Percentiles rank a stretch among this genome's conserved stretches.
Evolutionary conservation across 2,329 filamentous ascomycete species (phyloP).

Genomic region (Tolypocladium album): DNA sequence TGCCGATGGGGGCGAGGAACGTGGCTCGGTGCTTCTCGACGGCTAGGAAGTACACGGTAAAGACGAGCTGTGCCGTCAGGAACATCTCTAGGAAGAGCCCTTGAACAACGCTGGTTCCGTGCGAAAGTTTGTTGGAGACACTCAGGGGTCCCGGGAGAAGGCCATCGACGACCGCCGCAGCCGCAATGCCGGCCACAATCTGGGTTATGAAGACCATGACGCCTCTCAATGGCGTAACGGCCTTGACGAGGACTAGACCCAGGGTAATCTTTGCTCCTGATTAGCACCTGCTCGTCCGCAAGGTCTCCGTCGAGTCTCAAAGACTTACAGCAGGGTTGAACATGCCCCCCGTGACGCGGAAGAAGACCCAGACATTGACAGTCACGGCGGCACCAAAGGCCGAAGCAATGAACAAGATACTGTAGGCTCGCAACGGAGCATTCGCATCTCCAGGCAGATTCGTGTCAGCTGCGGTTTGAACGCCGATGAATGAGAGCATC

Average conservation of each 20-base stretch:
- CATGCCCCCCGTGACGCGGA: slow-evolving; percentile 39
- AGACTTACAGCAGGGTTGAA: slow-evolving; percentile 38
- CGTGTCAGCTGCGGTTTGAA: slow-evolving; percentile 24
- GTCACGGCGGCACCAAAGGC: slow-evolving; percentile 39
- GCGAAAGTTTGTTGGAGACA: slow-evolving; percentile 44
- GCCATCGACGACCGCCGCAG: slow-evolving; percentile 44
- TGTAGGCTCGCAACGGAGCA: slow-evolving; percentile 19
- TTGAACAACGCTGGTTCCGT: slow-evolving; percentile 38
- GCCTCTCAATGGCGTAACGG: slow-evolving; percentile 40
- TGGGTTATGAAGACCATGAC: slow-evolving; percentile 44
- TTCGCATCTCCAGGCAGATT: slow-evolving; percentile 14
- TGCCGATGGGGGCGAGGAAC: slow-evolving; percentile 59
- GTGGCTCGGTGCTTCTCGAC: slow-evolving; percentile 66
- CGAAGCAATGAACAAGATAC: slow-evolving; percentile 37
- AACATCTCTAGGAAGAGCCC: slow-evolving; percentile 60
- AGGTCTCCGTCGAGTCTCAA: neutral
- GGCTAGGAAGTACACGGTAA: slow-evolving; percentile 59
- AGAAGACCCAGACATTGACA: slow-evolving; percentile 47
- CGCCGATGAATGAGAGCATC: slow-evolving; percentile 29
- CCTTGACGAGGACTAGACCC: slow-evolving; percentile 47
- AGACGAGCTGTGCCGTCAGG: slow-evolving; percentile 50
- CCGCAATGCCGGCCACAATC: slow-evolving; percentile 45
- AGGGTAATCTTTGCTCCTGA: slow-evolving; percentile 34
- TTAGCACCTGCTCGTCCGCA: neutral
- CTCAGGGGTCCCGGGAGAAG: slow-evolving; percentile 46